Percentiles rank a stretch among this genome's conserved stretches.
Evolutionary conservation across 441 rosid species (phyloP).

Genomic region (Corymbia calophylla): DNA sequence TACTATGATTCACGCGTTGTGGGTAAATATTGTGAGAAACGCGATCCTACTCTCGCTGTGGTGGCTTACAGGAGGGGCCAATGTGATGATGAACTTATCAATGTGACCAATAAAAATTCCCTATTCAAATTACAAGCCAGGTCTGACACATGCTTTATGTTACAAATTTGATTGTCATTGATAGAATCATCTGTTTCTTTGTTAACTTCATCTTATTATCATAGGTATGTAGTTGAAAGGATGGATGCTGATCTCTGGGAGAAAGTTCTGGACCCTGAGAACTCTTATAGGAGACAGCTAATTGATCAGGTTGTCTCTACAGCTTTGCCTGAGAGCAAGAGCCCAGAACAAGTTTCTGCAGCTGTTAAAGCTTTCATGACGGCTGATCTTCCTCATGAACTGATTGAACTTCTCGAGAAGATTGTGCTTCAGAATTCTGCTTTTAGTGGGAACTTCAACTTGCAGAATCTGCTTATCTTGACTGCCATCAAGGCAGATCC

Average conservation of each 20-base stretch:
- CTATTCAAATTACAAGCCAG: slow-evolving; percentile 98
- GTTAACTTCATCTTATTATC: slow-evolving; percentile 6
- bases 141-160: slow-evolving; percentile 26
- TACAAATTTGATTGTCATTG: not conserved
- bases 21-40: slow-evolving; percentile 93
- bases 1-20: slow-evolving; percentile 6
- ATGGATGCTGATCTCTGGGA: slow-evolving; percentile 99
- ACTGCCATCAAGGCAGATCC: slow-evolving; percentile 99
- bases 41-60: slow-evolving; percentile 98
- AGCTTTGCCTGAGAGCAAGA: slow-evolving; percentile 99
- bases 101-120: slow-evolving; percentile 96
- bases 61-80: slow-evolving; percentile 99
- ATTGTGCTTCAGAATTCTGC: slow-evolving; percentile 98
- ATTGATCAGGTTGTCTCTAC: slow-evolving; percentile 99
- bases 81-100: slow-evolving; percentile 95
- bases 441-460: slow-evolving; percentile 97
- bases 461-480: slow-evolving; percentile 92
- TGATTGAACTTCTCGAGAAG: slow-evolving; percentile 7
- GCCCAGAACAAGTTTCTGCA: slow-evolving; percentile 99
- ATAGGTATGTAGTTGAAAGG: slow-evolving; percentile 97
- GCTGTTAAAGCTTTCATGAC: slow-evolving; percentile 5
- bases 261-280: slow-evolving; percentile 90
- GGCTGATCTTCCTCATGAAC: not conserved
- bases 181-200: not conserved
- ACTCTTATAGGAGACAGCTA: slow-evolving; percentile 91